Percentiles rank a stretch among this genome's conserved stretches.
These are phyloP conservation scores for Karstenula rhodostoma DNA, from an alignment of 2,329 filamentous ascomycete genomes.

Conservation along the genomic window DNA sequence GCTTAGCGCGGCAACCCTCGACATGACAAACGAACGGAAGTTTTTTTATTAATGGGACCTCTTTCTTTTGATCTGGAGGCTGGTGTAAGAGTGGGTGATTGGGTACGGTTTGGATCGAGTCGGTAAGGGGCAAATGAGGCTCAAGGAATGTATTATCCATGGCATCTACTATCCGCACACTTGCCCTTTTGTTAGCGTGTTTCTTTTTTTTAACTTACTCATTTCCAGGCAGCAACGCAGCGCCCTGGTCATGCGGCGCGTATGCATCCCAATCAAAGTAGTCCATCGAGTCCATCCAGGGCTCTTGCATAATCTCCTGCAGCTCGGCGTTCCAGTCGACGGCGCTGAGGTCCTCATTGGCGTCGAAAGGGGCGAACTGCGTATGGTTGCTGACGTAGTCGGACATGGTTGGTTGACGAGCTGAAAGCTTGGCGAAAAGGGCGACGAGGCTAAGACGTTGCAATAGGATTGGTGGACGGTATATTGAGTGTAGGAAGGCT, in stretches of 20 bases:
- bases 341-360: neutral
- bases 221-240: slow-evolving; percentile 18
- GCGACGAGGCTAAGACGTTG: no score
- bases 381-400: slow-evolving; percentile 22
- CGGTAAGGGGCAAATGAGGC: neutral
- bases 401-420: slow-evolving; percentile 31
- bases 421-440: no score
- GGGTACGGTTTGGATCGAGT: neutral
- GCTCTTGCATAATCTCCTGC: slow-evolving; percentile 20
- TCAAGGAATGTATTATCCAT: neutral
- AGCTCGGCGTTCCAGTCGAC: slow-evolving; percentile 13
- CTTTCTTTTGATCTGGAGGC: no score
- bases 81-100: neutral
- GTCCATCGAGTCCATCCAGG: slow-evolving; percentile 10
- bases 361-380: slow-evolving; percentile 9
- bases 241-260: slow-evolving; percentile 2
- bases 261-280: slow-evolving; percentile 11
- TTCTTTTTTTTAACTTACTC: slow-evolving; percentile 33
- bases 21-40: slow-evolving; percentile 1
- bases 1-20: slow-evolving; percentile 11
- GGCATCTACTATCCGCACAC: neutral
- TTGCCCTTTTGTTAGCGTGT: slow-evolving; percentile 32
- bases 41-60: neutral
- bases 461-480: no score
- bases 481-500: neutral